Percentiles rank a stretch among this genome's conserved stretches.
phyloP scores from a whole-genome alignment of 805 yeast species.

The Zygoascus biomembranicola region DNA sequence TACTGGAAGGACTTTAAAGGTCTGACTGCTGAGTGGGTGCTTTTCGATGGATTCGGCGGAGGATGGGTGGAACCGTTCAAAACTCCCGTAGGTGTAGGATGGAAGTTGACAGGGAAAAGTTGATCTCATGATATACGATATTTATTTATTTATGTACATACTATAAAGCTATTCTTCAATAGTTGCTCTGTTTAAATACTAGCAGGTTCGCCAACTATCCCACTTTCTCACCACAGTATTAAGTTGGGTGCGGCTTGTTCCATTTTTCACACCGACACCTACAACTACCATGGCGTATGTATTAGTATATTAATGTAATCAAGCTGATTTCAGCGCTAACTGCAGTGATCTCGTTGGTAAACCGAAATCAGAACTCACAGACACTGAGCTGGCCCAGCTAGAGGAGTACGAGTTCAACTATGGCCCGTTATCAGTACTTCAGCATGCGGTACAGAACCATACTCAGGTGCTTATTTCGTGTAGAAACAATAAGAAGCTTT shows the following conservation, averaged over 20 bases:
- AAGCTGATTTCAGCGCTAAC: background rate
- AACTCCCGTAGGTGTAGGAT: constrained; percentile 54
- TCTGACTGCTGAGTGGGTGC: constrained; percentile 42
- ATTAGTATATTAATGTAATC: background rate
- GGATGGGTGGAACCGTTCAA: constrained; percentile 49
- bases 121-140: background rate
- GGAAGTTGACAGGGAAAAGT: constrained; percentile 45
- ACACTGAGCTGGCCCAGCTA: constrained; percentile 65
- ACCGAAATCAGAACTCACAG: constrained; percentile 56
- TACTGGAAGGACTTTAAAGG: constrained; percentile 44
- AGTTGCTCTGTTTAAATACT: no score
- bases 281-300: constrained; percentile 2
- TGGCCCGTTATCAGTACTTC: constrained; percentile 89
- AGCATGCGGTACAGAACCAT: constrained; percentile 66
- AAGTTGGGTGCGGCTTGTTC: background rate
- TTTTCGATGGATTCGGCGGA: constrained; percentile 47
- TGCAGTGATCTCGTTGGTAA: constrained; percentile 15
- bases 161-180: no score
- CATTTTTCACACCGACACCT: background rate
- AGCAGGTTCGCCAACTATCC: no score
- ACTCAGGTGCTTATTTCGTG: constrained; percentile 80
- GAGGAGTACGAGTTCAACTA: constrained; percentile 85
- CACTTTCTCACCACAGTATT: no score
- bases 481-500: constrained; percentile 85
- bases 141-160: no score